Base-by-base conservation (phyloP, 129 eudicot genomes). In the Lonicera japonica region DNA sequence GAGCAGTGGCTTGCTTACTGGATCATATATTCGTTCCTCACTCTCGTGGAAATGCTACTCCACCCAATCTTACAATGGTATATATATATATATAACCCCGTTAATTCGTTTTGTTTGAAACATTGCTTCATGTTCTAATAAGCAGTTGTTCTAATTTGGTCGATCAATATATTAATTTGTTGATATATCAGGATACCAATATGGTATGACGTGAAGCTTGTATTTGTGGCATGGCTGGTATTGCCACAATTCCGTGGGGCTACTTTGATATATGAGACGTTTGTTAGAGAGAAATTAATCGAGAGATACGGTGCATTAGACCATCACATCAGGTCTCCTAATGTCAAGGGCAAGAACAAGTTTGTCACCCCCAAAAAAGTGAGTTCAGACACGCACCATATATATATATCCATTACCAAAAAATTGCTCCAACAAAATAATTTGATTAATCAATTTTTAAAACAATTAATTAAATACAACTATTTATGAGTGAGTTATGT, bases 1-100 rank as follows among this genome's bases (percentile, higher is more conserved):
- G 92, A 86, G 66, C 97, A 86, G 77, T 90, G 97, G 97, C 92
- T 90, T 16, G 86, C 97, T 46, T 90, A 90, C 58, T 90, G 95
- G 97, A 90, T 90, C 67, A 23, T 90, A 0, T 90, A 90, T 8
- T 90, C 97, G 0, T 90, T 90, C 55, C 81, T 86, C 53, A 90
- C 97, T 15, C 91, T 90, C 55, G 24, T 86, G 77, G 97, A 90
- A 70, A 86, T 90, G 83, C 73, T 90, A n/a, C 74, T 90, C 21
- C 84, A 79, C 56, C 89, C 95, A 1, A 19, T 90, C 29, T 72
- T 90, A 11, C 83, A 90, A 76, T 86, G 95, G 97, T 89, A 71
- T 17, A 22, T 2, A 2, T 23, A n/a, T n/a, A n/a, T n/a, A 29
- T 1, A 1, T 29, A 29, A 29, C 6, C 36, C 2, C 36, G 6